Percentiles rank a stretch among this genome's conserved stretches.
Evolutionary conservation across 768 basidiomycete genomes (phyloP).

Genomic region (Naganishia vishniacii): DNA sequence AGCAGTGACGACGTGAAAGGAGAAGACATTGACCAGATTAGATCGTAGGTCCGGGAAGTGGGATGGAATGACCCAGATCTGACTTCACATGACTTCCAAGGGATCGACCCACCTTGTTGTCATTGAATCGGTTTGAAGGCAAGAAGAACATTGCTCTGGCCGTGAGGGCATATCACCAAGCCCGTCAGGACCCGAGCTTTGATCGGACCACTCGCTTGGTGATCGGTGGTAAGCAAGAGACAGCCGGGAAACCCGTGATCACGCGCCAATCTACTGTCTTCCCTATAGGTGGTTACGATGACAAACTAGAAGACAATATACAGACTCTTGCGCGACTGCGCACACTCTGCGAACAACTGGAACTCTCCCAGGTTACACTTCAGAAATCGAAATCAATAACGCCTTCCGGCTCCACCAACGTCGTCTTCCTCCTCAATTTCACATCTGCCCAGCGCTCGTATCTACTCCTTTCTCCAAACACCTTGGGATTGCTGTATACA

Average conservation of each 20-base stretch:
- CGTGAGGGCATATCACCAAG: conserved; percentile 63
- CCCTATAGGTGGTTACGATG: conserved; percentile 84
- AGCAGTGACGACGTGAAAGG: conserved; percentile 36
- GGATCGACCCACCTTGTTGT: conserved; percentile 65
- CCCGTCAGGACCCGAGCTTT: conserved; percentile 48
- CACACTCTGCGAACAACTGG: conserved; percentile 55
- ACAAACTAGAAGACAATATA: conserved; percentile 77
- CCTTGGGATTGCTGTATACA: conserved; percentile 79
- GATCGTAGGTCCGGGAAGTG: conserved; percentile 35
- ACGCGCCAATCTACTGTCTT: too few species aligned
- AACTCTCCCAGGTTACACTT: conserved; percentile 52
- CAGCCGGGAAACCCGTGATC: too few species aligned
- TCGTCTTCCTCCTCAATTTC: conserved; percentile 89
- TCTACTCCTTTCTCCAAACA: conserved; percentile 63
- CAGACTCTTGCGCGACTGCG: conserved; percentile 61
- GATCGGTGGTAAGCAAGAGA: conserved; percentile 59
- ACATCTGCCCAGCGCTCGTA: conserved; percentile 74
- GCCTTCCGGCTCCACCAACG: conserved; percentile 43
- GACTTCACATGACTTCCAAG: conserved; percentile 45
- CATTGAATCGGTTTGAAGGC: conserved; percentile 88
- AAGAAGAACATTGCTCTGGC: conserved; percentile 89
- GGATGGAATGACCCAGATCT: not conserved
- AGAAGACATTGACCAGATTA: conserved; percentile 54
- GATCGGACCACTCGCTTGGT: conserved; percentile 61
- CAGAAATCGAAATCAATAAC: conserved; percentile 15